These are phyloP conservation scores for Myriangium duriaei DNA, from an alignment of 2,329 filamentous ascomycete species.

Conservation along the genomic window DNA sequence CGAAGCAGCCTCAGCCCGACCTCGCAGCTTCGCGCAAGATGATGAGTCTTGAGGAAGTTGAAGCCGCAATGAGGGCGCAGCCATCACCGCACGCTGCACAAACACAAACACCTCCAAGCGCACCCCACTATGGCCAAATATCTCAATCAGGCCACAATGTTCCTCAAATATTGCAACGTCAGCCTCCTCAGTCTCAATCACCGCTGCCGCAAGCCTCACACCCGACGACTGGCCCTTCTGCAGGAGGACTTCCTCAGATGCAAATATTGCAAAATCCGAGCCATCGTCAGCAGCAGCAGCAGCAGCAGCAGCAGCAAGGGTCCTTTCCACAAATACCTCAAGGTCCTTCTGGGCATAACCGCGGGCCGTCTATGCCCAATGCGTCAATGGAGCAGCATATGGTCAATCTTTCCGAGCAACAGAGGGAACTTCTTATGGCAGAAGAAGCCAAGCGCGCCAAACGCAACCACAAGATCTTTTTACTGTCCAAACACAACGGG, in stretches of 20 bases:
- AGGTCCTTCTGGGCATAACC: slow-evolving; percentile 4
- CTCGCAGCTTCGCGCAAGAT: slow-evolving; percentile 52
- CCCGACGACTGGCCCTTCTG: slow-evolving; percentile 16
- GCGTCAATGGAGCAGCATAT: slow-evolving; percentile 49
- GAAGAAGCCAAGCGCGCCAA: slow-evolving; percentile 93
- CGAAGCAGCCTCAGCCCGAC: slow-evolving; percentile 14
- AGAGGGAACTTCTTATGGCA: slow-evolving; percentile 69
- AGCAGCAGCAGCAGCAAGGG: slow-evolving; percentile 1
- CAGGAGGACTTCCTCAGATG: slow-evolving; percentile 36
- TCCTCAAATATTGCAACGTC: slow-evolving; percentile 29
- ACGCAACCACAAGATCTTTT: slow-evolving; percentile 94
- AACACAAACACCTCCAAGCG: slow-evolving; percentile 27
- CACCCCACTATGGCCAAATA: slow-evolving; percentile 17
- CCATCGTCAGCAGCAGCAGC: slow-evolving; percentile 15
- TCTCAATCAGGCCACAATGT: slow-evolving; percentile 33
- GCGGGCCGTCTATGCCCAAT: slow-evolving; percentile 21
- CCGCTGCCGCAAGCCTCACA: slow-evolving; percentile 14
- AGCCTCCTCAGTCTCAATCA: slow-evolving; percentile 16
- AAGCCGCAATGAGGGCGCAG: slow-evolving; percentile 76
- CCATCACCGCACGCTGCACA: slow-evolving; percentile 40
- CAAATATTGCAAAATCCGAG: slow-evolving; percentile 75
- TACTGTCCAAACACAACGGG: slow-evolving; percentile 86
- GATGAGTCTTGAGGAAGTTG: slow-evolving; percentile 93
- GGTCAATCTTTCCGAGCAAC: slow-evolving; percentile 66
- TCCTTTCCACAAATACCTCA: slow-evolving; percentile 2